Base-by-base conservation (phyloP, 2,329 filamentous ascomycete species). In the Colletotrichum sojae region DNA sequence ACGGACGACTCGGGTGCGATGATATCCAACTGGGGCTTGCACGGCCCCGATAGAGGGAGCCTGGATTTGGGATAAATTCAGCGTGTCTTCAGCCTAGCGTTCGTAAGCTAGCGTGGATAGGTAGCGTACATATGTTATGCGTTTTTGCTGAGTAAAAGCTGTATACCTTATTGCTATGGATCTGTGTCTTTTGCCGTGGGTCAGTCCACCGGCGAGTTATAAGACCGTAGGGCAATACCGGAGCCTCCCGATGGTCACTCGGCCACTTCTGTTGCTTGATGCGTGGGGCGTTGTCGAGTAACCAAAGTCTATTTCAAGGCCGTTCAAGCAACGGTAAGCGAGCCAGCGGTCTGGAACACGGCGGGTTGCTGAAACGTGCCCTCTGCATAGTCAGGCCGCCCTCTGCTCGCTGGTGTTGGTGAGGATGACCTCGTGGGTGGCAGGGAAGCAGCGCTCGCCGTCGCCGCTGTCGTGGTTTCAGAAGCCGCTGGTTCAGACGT, bases 11-110 rank as follows among this genome's bases (percentile, higher is more conserved):
- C 20, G 9, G 52, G 52, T n/a, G 27, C 56, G 25, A 63, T 58
- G 65, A 67, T 67, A 67, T 64, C 65, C 65, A 58, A 18, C 36
- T 31, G 25, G 27, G 65, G 39, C 22, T 54, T 48, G 54, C 39
- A 65, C 65, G 53, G 53, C 10, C 13, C 48, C 36, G 31, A 49
- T 68, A 65, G 61, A 68, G n/a, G n/a, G 58, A 31, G 31, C 27
- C 25, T 46, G 46, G 18, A 43, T 43, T 39, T 45, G 48, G 60
- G 51, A 64, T 67, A 52, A 52, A 67, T 36, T 36, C 43, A 13
- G 27, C 39, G 53, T 67, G 13, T 43, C 15, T 27, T n/a, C 31
- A 57, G 48, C 49, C 49, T 55, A 43, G 57, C 52, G 20, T 56
- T 52, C 36, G 31, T 36, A 36, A 36, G 31, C 31, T 36, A 10